Percentiles rank a stretch among this genome's conserved stretches.
phyloP scores from a whole-genome alignment of 163 green algal genomes.

The Scenedesmus sp. region DNA sequence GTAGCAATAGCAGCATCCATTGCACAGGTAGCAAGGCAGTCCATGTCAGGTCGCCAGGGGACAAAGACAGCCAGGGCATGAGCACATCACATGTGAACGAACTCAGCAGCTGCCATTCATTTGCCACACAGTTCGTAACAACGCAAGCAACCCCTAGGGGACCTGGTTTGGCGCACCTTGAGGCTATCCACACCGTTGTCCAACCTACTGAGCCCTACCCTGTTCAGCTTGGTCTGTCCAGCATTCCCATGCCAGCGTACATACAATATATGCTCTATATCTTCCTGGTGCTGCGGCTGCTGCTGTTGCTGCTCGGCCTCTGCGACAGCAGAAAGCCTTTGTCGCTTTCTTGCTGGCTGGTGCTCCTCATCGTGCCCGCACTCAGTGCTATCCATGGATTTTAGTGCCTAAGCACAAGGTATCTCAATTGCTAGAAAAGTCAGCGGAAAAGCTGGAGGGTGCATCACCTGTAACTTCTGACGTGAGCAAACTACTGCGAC shows the following conservation, averaged over 20 bases:
- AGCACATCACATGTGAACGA: background rate
- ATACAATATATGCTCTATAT: slow-evolving; percentile 39
- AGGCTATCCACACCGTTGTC: slow-evolving; percentile 3
- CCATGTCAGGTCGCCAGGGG: background rate
- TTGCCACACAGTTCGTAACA: background rate
- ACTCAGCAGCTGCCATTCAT: background rate
- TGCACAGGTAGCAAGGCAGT: background rate
- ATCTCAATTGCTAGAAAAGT: no score
- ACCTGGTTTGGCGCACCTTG: background rate
- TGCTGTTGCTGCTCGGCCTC: background rate
- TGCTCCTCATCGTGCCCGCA: background rate
- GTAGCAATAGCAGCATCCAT: background rate
- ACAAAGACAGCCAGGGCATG: background rate
- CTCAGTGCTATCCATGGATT: background rate
- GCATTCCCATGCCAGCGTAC: slow-evolving; percentile 32
- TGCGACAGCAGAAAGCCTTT: slow-evolving; percentile 5
- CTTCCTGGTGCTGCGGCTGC: background rate
- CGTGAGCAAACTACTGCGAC: background rate
- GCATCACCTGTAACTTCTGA: background rate
- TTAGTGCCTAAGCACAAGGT: no score
- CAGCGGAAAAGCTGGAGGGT: no score
- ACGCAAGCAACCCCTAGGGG: background rate
- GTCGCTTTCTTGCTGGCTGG: background rate
- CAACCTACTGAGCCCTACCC: slow-evolving; percentile 1
- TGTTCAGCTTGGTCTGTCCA: slow-evolving; percentile 53